Evolutionary conservation across 2,329 filamentous ascomycete species (phyloP).

Genomic region (Aspergillus sp.): DNA sequence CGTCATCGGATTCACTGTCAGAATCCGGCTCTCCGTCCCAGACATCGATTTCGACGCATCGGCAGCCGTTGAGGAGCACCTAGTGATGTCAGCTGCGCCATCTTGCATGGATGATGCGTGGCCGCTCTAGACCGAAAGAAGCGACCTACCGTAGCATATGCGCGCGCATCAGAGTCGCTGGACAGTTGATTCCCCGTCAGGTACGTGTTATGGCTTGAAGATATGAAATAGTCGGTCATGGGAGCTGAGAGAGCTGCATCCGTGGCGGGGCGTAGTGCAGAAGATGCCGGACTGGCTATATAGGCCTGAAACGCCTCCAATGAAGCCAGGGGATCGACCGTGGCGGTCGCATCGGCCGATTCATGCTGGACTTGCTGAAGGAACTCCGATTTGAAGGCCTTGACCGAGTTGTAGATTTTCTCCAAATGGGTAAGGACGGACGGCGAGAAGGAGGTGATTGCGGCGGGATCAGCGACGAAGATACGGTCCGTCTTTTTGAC

Average conservation of each 20-base stretch:
- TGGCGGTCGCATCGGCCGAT: background rate
- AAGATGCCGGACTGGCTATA: conserved; percentile 46
- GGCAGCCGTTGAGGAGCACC: conserved; percentile 73
- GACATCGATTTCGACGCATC: conserved; percentile 93
- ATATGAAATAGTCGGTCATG: conserved; percentile 89
- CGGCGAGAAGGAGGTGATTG: conserved; percentile 26
- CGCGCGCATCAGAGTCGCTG: conserved; percentile 72
- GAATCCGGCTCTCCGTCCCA: conserved; percentile 70
- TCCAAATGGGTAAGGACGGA: conserved; percentile 33
- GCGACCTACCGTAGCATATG: conserved; percentile 69
- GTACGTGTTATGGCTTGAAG: conserved; percentile 93
- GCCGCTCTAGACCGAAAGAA: conserved; percentile 4
- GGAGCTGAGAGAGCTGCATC: conserved; percentile 65
- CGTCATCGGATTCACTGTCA: conserved; percentile 25
- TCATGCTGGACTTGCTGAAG: conserved; percentile 23
- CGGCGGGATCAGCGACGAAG: conserved; percentile 10
- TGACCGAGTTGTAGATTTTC: conserved; percentile 33
- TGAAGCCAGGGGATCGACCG: conserved; percentile 23
- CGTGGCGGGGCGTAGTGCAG: conserved; percentile 40
- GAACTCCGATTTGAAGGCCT: conserved; percentile 21
- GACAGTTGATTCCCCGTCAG: conserved; percentile 81
- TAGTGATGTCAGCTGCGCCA: conserved; percentile 30
- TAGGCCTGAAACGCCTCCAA: conserved; percentile 49
- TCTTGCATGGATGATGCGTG: background rate
- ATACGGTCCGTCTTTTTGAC: conserved; percentile 15